Conservation (phyloP, 2,329 filamentous ascomycete species). For the Botrytis fragariae region DNA sequence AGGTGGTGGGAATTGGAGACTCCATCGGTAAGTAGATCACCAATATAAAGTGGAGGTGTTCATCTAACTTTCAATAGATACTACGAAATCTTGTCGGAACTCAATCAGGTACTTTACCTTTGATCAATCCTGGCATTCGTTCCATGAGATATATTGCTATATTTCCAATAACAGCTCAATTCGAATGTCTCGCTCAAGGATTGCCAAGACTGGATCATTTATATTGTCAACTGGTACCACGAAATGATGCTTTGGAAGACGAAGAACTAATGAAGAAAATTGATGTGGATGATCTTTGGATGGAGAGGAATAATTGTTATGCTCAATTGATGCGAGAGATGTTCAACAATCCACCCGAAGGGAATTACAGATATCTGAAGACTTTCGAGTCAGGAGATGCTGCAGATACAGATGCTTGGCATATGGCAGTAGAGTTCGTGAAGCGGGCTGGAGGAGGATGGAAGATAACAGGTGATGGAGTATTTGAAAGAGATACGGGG, state of each 20-base stretch:
- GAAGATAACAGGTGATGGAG: constrained; percentile 46
- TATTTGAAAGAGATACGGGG: constrained; percentile 43
- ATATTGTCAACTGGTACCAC: constrained; percentile 52
- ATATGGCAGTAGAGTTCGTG: constrained; percentile 45
- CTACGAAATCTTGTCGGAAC: constrained; percentile 51
- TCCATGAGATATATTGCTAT: constrained; percentile 61
- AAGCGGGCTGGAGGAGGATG: constrained; percentile 43
- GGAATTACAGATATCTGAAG: constrained; percentile 46
- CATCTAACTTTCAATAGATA: constrained; percentile 44
- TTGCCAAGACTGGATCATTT: constrained; percentile 53
- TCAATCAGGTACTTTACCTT: constrained; percentile 33
- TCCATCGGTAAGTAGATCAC: constrained; percentile 38
- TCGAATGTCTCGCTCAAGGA: constrained; percentile 48
- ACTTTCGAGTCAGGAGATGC: constrained; percentile 52
- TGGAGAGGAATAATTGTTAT: constrained; percentile 37
- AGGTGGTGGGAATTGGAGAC: constrained; percentile 67
- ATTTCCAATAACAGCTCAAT: constrained; percentile 64
- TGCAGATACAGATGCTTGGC: constrained; percentile 47
- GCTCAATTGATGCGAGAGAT: constrained; percentile 34
- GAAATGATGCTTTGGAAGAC: constrained; percentile 35
- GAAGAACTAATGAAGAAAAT: background rate
- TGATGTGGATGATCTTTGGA: constrained; percentile 36
- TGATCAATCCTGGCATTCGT: constrained; percentile 45
- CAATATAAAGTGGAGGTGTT: background rate
- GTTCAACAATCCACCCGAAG: constrained; percentile 32